Conservation (phyloP, 148 eudicot species). For the Cornus suecica region DNA sequence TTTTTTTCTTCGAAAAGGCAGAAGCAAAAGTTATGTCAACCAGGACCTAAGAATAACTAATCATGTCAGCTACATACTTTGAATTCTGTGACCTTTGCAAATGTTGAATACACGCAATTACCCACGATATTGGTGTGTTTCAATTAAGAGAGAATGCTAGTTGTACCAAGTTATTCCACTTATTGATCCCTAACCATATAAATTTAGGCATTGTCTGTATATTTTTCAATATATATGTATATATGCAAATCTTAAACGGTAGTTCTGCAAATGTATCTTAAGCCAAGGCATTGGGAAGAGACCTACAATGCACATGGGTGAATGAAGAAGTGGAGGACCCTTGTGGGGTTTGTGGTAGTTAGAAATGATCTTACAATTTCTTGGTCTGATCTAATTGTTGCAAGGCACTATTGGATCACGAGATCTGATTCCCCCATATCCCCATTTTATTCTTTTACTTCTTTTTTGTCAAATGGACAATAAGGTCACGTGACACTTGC, state of each 20-base stretch:
- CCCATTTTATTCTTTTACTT: background rate
- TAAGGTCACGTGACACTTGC: slow-evolving; percentile 4
- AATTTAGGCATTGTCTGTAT: no score
- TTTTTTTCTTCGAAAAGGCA: no score
- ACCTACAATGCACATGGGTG: slow-evolving; percentile 6
- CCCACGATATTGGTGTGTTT: no score
- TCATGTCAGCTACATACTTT: no score
- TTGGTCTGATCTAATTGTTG: background rate
- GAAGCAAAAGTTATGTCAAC: no score
- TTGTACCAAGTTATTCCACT: no score
- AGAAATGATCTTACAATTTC: background rate
- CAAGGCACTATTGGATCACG: slow-evolving; percentile 8
- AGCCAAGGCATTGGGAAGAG: background rate
- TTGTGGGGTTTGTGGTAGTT: background rate
- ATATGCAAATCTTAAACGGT: background rate
- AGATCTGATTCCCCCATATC: background rate
- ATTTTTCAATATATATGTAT: background rate
- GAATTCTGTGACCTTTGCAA: no score
- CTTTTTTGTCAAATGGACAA: background rate
- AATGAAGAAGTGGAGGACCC: background rate
- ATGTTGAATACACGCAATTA: no score
- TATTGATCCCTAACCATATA: no score
- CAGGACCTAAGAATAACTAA: no score
- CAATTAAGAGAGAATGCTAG: no score
- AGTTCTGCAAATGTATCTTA: background rate